A percentile compares a stretch with the other conserved stretches of the same genome.
Evolutionary conservation across 352 stramenopile genomes (phyloP).

Genomic region (Pythium insidiosum): DNA sequence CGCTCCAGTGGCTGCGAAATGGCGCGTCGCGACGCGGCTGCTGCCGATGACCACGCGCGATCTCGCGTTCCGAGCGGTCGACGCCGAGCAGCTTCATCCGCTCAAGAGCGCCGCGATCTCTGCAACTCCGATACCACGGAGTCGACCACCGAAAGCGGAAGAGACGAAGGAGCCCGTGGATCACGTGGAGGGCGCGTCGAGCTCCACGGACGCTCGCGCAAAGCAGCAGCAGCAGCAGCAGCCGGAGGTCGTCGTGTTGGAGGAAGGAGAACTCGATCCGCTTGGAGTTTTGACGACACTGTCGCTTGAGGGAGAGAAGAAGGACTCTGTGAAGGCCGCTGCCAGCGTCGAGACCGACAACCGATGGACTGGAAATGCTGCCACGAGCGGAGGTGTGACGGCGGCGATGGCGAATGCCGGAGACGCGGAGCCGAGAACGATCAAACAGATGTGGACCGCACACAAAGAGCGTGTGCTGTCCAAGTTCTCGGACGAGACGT

Average conservation of each 20-base stretch:
- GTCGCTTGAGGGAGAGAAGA: not conserved
- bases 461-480: slow-evolving; percentile 62
- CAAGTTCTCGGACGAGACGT: slow-evolving; percentile 55
- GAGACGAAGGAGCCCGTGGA: too few species aligned
- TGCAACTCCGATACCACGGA: not conserved
- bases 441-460: slow-evolving; percentile 54
- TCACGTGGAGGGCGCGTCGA: too few species aligned
- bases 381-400: not conserved
- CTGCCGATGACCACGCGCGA: slow-evolving; percentile 18
- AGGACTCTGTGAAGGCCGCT: not conserved
- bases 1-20: slow-evolving; percentile 16
- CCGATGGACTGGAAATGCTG: not conserved
- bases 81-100: slow-evolving; percentile 33
- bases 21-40: slow-evolving; percentile 33
- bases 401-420: not conserved
- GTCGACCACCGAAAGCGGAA: too few species aligned
- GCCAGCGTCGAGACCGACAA: not conserved
- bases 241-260: slow-evolving; percentile 48
- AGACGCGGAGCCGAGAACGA: slow-evolving; percentile 14
- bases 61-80: slow-evolving; percentile 13
- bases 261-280: slow-evolving; percentile 62
- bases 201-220: not conserved
- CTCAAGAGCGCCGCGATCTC: slow-evolving; percentile 5
- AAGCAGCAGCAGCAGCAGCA: not conserved
- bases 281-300: slow-evolving; percentile 35